Conservation (phyloP, 176 grass and related monocot species). For the Lolium perenne region DNA sequence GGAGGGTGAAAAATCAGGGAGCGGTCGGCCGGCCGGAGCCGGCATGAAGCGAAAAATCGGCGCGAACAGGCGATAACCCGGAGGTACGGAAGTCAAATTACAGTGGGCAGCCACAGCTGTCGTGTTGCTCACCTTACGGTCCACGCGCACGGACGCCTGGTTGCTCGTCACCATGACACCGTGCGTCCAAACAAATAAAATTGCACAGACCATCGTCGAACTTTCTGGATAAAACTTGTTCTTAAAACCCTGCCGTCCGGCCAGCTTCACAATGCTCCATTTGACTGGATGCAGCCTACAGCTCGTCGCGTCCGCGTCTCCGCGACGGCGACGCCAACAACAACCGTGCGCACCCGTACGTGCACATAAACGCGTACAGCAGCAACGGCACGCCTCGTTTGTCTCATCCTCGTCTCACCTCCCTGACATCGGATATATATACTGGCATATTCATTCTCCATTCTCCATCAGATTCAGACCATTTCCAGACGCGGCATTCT, state of each 20-base stretch:
- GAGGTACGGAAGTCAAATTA: not conserved
- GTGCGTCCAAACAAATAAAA: not conserved
- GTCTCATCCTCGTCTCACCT: not conserved
- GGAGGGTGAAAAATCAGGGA: not conserved
- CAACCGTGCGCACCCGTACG: not conserved
- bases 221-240: not conserved
- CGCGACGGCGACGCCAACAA: constrained; percentile 18
- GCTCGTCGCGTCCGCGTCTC: not conserved
- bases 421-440: not conserved
- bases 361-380: not conserved
- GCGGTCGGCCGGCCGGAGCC: not conserved
- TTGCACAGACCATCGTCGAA: not conserved
- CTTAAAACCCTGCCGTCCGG: not conserved
- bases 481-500: not conserved
- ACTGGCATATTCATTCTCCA: not conserved
- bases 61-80: not conserved
- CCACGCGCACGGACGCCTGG: not conserved
- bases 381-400: constrained; percentile 1
- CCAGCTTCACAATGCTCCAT: not conserved
- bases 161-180: not conserved
- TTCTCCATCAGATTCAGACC: not conserved
- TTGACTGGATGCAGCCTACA: not conserved
- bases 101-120: not conserved
- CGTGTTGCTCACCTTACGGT: not conserved
- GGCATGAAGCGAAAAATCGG: not conserved